These are phyloP conservation scores for Mitragyna speciosa DNA, from an alignment of 257 asterid species.

Conservation along the genomic window DNA sequence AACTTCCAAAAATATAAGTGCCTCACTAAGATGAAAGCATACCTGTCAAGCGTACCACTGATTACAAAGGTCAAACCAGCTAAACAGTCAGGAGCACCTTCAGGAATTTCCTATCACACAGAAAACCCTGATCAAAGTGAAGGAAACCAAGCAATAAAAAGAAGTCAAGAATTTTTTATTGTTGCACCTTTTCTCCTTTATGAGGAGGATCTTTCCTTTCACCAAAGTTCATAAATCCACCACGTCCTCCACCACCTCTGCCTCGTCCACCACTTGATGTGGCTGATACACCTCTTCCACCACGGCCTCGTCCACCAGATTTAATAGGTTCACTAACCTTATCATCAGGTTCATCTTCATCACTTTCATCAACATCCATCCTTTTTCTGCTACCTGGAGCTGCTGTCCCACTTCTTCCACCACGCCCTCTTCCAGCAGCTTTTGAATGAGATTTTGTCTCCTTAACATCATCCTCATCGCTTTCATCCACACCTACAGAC, in stretches of 20 bases:
- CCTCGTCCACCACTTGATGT: constrained; percentile 72
- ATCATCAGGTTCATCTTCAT: constrained; percentile 57
- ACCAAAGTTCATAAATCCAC: constrained; percentile 94
- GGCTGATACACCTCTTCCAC: constrained; percentile 74
- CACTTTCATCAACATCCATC: constrained; percentile 54
- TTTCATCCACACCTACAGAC: constrained; percentile 38
- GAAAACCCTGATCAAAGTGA: constrained; percentile 21
- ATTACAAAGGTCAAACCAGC: constrained; percentile 93
- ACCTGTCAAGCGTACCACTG: constrained; percentile 99
- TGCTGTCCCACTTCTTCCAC: constrained; percentile 53
- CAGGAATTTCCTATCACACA: constrained; percentile 82
- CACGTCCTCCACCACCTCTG: constrained; percentile 95
- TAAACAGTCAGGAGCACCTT: constrained; percentile 86
- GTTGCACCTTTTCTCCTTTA: constrained; percentile 91
- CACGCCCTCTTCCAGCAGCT: constrained; percentile 75
- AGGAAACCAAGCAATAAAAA: neutral
- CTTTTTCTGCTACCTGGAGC: constrained; percentile 36
- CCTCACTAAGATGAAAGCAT: constrained; percentile 17
- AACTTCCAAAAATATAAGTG: constrained; percentile 2
- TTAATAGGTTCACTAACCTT: constrained; percentile 53
- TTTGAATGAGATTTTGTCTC: constrained; percentile 48
- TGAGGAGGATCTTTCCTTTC: constrained; percentile 99
- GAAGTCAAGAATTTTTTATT: constrained; percentile 16
- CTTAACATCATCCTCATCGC: constrained; percentile 56
- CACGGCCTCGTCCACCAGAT: constrained; percentile 89